Evolutionary conservation across 805 yeast genomes (phyloP), one percentile per base, ranked within the genome.

Genomic region (Metschnikowia rubicola): DNA sequence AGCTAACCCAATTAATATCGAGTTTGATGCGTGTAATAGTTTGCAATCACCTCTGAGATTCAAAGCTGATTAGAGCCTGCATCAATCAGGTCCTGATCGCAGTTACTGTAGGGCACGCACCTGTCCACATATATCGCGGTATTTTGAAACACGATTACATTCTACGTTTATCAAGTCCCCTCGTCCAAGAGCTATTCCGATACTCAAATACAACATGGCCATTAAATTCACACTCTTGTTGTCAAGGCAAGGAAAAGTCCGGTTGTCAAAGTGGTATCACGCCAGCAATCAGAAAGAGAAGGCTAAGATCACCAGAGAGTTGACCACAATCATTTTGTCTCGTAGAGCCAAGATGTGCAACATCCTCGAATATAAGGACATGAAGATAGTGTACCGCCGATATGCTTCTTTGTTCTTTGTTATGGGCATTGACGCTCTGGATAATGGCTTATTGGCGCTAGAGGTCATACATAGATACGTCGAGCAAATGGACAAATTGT

Each of bases 341-440:
- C 77, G 99, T 52, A 79, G 95, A 50, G 86, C 96, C 30, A 90
- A 88, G 67, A 92, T 94, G 98, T 91, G 98, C 68, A 92, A 90
- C 65, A 90, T 91, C 46, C 70, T 91, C 39, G 98, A 91, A 64
- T 87, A 88, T 64, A 83, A 83, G 54, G 92, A 84, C 61, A 76
- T 83, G 47, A 94, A 92, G 65, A 81, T 95, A 12, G 88, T 92
- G 4, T 94, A 94, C 64, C 78, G 96, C 56, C 77, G 98, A 54
- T 94, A 94, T 62, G 99, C 99, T 1, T 88, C 96, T 39, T 71
- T 94, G 47, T 94, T 88, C 58, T 94, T 94, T 67, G 79, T 94
- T 40, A 86, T 88, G 34, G 97, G 96, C 0, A 81, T 91, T 28
- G 94, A 86, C 43, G 75, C 78, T 37, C 84, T 80, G 39, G 96